Conservation (phyloP, 192 early-diverging fungal species). For the Endogone sp. region DNA sequence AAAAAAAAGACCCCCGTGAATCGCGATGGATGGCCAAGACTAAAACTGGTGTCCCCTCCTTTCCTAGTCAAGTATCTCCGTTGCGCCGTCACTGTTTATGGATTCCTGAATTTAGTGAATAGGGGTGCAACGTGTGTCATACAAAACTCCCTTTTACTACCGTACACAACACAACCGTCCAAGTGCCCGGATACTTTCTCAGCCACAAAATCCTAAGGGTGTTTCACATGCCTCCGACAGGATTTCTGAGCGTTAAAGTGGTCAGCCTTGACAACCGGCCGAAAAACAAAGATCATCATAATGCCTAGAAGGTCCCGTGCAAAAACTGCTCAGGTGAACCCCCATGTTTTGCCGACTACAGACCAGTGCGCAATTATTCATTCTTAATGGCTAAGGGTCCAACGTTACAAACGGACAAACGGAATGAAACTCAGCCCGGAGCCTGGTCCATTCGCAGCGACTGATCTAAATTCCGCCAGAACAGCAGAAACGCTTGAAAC, state of each 20-base stretch:
- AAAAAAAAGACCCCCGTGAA: neutral
- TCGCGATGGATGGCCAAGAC: too few species aligned
- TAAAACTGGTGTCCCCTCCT: too few species aligned
- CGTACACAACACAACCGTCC: neutral
- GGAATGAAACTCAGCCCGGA: neutral
- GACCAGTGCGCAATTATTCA: too few species aligned
- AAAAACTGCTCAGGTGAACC: neutral
- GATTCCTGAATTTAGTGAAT: neutral
- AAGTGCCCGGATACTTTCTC: neutral
- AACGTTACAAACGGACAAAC: too few species aligned
- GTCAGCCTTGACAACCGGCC: too few species aligned
- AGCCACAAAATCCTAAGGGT: neutral
- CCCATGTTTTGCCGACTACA: too few species aligned
- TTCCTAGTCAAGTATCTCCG: neutral
- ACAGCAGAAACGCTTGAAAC: too few species aligned
- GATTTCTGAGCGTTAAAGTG: too few species aligned
- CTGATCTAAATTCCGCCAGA: neutral
- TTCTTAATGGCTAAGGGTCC: neutral
- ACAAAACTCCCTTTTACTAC: neutral
- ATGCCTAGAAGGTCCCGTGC: neutral
- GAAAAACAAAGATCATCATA: neutral
- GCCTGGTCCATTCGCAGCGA: neutral
- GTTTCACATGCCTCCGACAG: neutral
- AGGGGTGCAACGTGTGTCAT: neutral
- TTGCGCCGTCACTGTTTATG: neutral